phyloP scores from a whole-genome alignment of 805 yeast species.

The Komagataella mondaviorum region DNA sequence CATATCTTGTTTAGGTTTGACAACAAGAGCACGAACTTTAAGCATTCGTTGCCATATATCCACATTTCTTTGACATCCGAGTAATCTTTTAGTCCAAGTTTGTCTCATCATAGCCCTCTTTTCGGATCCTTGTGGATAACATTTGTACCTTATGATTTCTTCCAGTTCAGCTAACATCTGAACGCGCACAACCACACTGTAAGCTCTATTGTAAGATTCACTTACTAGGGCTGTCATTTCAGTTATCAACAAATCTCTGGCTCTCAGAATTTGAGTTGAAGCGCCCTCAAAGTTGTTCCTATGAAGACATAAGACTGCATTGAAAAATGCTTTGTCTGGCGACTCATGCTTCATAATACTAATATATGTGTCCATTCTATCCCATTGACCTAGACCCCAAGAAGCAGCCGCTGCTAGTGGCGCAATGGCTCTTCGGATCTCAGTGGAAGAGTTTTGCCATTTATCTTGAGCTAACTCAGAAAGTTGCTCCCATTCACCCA shows the following conservation, averaged over 20 bases:
- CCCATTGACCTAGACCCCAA: constrained; percentile 98
- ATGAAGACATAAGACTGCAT: constrained; percentile 79
- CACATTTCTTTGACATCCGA: constrained; percentile 93
- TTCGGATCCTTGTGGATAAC: constrained; percentile 72
- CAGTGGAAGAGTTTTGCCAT: constrained; percentile 68
- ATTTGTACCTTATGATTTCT: constrained; percentile 83
- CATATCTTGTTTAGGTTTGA: constrained; percentile 92
- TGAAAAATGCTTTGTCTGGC: constrained; percentile 91
- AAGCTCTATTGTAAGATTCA: constrained; percentile 93
- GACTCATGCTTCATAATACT: constrained; percentile 83
- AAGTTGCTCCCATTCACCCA: constrained; percentile 97
- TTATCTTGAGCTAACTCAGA: constrained; percentile 75
- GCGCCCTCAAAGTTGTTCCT: constrained; percentile 80
- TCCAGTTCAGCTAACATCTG: constrained; percentile 96
- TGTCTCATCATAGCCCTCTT: constrained; percentile 66
- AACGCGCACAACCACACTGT: constrained; percentile 90
- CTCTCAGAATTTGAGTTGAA: constrained; percentile 59
- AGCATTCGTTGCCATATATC: constrained; percentile 98
- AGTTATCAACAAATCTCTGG: constrained; percentile 81
- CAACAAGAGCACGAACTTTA: constrained; percentile 84
- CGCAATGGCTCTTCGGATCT: constrained; percentile 72
- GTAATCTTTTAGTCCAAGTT: constrained; percentile 86
- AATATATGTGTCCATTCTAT: constrained; percentile 83
- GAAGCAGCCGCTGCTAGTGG: constrained; percentile 98
- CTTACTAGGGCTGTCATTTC: constrained; percentile 91